Conservation (phyloP, 1,139 yeast genomes). For the Pneumocystis jirovecii region DNA sequence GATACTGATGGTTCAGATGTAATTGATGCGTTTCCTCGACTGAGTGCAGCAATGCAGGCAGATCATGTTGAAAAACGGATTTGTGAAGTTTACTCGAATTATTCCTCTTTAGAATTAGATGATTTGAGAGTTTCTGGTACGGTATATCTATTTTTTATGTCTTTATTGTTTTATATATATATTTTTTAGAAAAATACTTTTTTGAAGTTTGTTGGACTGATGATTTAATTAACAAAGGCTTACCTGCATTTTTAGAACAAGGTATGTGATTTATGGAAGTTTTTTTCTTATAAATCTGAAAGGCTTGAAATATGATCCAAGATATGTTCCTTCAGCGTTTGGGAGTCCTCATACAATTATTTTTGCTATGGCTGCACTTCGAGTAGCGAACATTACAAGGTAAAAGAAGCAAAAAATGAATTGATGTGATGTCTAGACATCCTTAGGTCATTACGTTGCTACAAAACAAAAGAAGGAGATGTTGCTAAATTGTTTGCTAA, state of each 20-base stretch:
- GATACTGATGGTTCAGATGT: not conserved
- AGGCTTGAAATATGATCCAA: not conserved
- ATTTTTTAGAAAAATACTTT: not conserved
- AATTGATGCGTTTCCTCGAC: no score
- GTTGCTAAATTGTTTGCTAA: not conserved
- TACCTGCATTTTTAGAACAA: not conserved
- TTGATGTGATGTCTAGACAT: not conserved
- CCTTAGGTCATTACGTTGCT: not conserved
- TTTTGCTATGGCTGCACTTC: not conserved
- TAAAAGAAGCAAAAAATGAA: not conserved
- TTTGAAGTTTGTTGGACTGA: not conserved
- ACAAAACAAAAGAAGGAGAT: not conserved
- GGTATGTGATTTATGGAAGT: not conserved
- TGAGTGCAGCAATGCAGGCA: not conserved
- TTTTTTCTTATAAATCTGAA: not conserved
- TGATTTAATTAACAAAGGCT: not conserved
- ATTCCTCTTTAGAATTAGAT: not conserved
- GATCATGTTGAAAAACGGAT: not conserved
- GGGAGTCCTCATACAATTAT: conserved; percentile 1
- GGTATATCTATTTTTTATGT: not conserved
- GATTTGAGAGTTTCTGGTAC: not conserved
- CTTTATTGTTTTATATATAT: not conserved
- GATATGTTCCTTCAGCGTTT: not conserved
- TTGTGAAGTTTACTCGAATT: not conserved
- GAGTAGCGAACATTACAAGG: not conserved